A percentile compares a stretch with the other conserved stretches of the same genome.
These are phyloP conservation scores for Trichoderma breve DNA, from an alignment of 2,329 filamentous ascomycete species.

Conservation along the genomic window DNA sequence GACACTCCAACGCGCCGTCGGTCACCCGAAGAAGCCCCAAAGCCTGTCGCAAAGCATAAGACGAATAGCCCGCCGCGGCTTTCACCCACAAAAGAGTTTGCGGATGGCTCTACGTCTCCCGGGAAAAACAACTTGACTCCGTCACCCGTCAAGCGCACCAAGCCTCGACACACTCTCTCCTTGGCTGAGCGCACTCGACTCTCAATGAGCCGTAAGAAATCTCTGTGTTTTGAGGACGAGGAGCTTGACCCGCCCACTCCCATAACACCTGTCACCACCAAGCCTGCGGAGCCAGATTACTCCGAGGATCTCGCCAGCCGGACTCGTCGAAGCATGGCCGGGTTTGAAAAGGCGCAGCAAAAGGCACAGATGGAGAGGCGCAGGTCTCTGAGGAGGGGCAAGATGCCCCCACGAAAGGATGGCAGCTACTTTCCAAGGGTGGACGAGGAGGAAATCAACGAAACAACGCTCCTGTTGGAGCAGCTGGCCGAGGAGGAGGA, in stretches of 20 bases:
- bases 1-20: background rate
- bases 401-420: constrained; percentile 38
- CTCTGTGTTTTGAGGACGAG: constrained; percentile 33
- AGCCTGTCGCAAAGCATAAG: background rate
- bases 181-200: constrained; percentile 77
- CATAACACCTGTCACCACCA: constrained; percentile 7
- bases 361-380: constrained; percentile 59
- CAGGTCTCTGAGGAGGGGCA: constrained; percentile 49
- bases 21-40: background rate
- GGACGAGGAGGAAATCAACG: constrained; percentile 48
- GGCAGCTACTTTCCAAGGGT: constrained; percentile 48
- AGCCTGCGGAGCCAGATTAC: constrained; percentile 26
- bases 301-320: constrained; percentile 55
- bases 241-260: constrained; percentile 29
- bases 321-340: constrained; percentile 61
- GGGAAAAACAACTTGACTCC: constrained; percentile 53
- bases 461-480: constrained; percentile 57
- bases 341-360: constrained; percentile 59
- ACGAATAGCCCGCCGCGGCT: background rate
- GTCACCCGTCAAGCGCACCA: constrained; percentile 52
- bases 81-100: constrained; percentile 48
- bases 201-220: constrained; percentile 68
- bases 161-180: constrained; percentile 55
- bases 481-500: constrained; percentile 71
- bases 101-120: constrained; percentile 52